phyloP scores from a whole-genome alignment of 305 asterid species.

The Galium porrigens region DNA sequence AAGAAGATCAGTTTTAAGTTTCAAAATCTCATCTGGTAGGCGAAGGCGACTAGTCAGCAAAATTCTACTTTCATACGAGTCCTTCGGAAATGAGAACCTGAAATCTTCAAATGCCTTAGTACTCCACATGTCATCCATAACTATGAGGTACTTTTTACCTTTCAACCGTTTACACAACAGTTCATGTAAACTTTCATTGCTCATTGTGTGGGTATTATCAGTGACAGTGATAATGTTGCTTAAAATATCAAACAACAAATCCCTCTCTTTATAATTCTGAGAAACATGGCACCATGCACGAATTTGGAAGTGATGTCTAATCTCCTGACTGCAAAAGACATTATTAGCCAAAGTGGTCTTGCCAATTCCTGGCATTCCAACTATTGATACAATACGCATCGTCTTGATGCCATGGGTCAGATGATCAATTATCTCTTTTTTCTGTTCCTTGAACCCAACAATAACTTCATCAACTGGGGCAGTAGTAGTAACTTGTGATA shows the following conservation, averaged over 20 bases:
- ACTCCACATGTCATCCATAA: too few species aligned
- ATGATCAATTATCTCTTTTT: neutral
- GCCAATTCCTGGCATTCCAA: neutral
- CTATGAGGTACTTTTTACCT: neutral
- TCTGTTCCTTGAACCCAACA: neutral
- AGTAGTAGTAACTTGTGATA: neutral
- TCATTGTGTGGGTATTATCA: neutral
- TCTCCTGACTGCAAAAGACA: neutral
- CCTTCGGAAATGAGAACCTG: too few species aligned
- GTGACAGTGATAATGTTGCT: neutral
- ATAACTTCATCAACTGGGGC: neutral
- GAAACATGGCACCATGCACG: constrained; percentile 2
- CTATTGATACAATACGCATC: neutral
- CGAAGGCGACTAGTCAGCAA: too few species aligned
- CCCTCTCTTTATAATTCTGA: neutral
- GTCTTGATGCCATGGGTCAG: neutral
- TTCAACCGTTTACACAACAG: neutral
- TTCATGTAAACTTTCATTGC: neutral
- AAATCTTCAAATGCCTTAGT: too few species aligned
- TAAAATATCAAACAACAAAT: neutral
- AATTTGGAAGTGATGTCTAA: neutral
- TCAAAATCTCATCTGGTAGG: too few species aligned
- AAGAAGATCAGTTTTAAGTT: too few species aligned
- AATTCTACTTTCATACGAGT: too few species aligned
- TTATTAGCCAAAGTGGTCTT: neutral